Evolutionary conservation across 2,329 filamentous ascomycete genomes (phyloP).

Genomic region (Pestalotiopsis fici): DNA sequence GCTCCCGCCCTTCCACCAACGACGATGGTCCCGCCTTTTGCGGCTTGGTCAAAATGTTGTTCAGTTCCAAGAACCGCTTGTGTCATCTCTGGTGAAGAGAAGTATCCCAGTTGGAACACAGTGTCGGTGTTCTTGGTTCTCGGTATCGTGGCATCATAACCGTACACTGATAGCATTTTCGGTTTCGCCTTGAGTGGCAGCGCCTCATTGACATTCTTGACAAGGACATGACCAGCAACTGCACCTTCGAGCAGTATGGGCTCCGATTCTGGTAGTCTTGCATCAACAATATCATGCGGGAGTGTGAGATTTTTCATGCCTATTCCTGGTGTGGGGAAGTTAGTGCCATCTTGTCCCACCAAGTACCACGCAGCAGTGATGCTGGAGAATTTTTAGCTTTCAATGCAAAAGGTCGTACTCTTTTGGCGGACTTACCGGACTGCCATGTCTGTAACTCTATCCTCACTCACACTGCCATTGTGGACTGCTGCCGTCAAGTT

Average conservation of each 20-base stretch:
- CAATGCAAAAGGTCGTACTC: not conserved
- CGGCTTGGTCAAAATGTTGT: conserved; percentile 48
- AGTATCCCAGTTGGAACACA: conserved; percentile 47
- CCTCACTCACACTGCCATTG: conserved; percentile 73
- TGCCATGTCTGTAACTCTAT: conserved; percentile 77
- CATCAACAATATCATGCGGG: conserved; percentile 49
- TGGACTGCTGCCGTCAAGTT: conserved; percentile 75
- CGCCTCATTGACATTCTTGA: conserved; percentile 69
- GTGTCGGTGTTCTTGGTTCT: conserved; percentile 49
- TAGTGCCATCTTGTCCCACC: conserved; percentile 49
- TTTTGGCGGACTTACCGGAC: conserved; percentile 51
- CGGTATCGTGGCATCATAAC: conserved; percentile 62
- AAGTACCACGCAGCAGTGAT: conserved; percentile 65
- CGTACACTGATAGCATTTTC: conserved; percentile 57
- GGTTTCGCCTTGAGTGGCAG: conserved; percentile 63
- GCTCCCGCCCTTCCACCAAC: conserved; percentile 53
- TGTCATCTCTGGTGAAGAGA: conserved; percentile 45
- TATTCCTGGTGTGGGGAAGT: conserved; percentile 45
- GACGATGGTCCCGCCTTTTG: conserved; percentile 52
- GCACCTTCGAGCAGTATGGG: conserved; percentile 51
- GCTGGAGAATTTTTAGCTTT: conserved; percentile 39
- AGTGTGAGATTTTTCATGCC: conserved; percentile 63
- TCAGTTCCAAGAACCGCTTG: conserved; percentile 43
- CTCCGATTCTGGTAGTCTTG: conserved; percentile 45
- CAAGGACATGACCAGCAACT: conserved; percentile 67